These are phyloP conservation scores for Hibiscus mutabilis DNA, from an alignment of 345 rosid genomes.

Conservation along the genomic window DNA sequence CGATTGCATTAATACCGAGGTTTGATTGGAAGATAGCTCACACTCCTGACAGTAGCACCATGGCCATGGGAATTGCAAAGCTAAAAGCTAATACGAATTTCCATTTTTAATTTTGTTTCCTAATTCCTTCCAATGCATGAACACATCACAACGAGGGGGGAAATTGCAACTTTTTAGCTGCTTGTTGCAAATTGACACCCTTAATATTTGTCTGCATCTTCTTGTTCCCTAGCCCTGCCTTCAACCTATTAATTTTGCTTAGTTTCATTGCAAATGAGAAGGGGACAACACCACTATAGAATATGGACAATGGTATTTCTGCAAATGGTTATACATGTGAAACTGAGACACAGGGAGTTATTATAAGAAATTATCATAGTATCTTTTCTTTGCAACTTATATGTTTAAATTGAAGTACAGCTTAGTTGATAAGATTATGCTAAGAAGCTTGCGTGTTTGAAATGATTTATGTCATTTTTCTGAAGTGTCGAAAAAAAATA, in stretches of 20 bases:
- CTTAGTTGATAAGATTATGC: too few species aligned
- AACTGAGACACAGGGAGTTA: neutral
- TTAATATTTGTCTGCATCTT: too few species aligned
- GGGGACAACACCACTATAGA: neutral
- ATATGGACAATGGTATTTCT: neutral
- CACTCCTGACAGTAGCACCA: constrained; percentile 3
- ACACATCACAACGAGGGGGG: neutral
- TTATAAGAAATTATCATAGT: too few species aligned
- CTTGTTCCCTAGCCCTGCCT: constrained; percentile 27
- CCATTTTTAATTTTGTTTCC: neutral
- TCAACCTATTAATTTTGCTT: too few species aligned
- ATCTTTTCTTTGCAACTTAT: too few species aligned
- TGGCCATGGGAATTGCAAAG: constrained; percentile 1
- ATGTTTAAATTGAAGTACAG: too few species aligned
- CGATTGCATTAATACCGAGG: neutral
- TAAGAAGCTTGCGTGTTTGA: too few species aligned
- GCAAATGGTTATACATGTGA: neutral
- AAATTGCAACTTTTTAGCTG: neutral
- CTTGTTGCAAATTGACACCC: too few species aligned
- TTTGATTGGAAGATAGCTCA: constrained; percentile 1
- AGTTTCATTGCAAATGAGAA: neutral
- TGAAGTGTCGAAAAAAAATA: too few species aligned
- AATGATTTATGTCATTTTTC: too few species aligned
- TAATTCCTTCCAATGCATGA: neutral
- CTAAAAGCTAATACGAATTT: neutral